Evolutionary conservation across 1,284 basidiomycete genomes (phyloP), one percentile per base, ranked within the genome.

Genomic region (Agroathelia rolfsii): DNA sequence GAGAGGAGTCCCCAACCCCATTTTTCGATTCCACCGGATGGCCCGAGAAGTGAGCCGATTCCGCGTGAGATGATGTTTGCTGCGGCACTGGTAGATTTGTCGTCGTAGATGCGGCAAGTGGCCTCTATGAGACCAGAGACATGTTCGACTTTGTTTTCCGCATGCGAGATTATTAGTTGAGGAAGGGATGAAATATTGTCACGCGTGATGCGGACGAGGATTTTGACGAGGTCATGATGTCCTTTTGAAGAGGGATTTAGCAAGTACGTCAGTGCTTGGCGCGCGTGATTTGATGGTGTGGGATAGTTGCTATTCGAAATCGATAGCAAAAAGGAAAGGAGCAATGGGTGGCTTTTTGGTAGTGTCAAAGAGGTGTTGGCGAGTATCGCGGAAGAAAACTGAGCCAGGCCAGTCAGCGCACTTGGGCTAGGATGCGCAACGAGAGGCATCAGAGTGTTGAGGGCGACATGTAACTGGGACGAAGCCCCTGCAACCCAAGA

Each of bases 1-100:
- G 75, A 71, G 17, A 94, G 64, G 2, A 94, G 50, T 25, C 73
- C 70, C 77, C 81, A 88, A 1, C 85, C 85, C 90, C 89, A 94
- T 52, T 78, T 78, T 46, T 93, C 85, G 12, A 94, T 76, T 0
- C 81, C 76, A 4, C 89, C 89, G 0, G 62, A 67, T 0, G 88
- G 81, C 3, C 89, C 88, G 1, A 93, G 66, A 4, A 94, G 62
- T 34, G 69, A 68, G 3, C 69, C 70, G 4, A 89, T 63, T 18
- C 73, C 75, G 13, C 56, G 48, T 7, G 66, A 60, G 22, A 82
- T 61, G n/a, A n/a, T n/a, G n/a, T n/a, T n/a, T n/a, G n/a, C n/a
- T n/a, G n/a, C n/a, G n/a, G n/a, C n/a, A n/a, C n/a, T n/a, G n/a
- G n/a, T n/a, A 14, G 56, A 64, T n/a, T n/a, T n/a, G n/a, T n/a